Base-by-base conservation (phyloP, 176 grass and related monocot genomes). In the Neostapfia colusana region DNA sequence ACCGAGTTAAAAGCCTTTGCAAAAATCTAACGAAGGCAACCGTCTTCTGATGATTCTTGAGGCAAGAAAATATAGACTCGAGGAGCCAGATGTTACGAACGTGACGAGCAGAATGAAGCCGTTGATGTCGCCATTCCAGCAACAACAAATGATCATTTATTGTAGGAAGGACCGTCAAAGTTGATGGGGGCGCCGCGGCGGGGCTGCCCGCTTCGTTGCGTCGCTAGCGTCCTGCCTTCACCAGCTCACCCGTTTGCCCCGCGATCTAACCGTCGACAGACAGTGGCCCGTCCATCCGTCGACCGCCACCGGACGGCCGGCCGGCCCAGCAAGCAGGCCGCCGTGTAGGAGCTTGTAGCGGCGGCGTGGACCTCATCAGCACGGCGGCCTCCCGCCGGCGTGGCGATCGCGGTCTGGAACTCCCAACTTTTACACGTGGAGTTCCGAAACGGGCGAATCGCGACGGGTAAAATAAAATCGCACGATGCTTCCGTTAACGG, bases 41-140 rank as follows among this genome's bases (percentile, higher is more conserved):
- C 13, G 27, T 72, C n/a, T 78, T 54, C 9, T 11, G 14, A 39
- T 62, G 25, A 18, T 31, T 16, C 17, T 76, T 45, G 27, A 45
- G 40, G 39, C 51, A 72, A 40, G n/a, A 72, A 54, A 73, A n/a
- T 64, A 62, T 53, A 54, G 25, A 54, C 61, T 58, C 56, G 1
- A 25, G 40, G 38, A 67, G n/a, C 51, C 75, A 69, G 31, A 60
- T n/a, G n/a, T n/a, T n/a, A n/a, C n/a, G n/a, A 76, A 67, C 20
- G 5, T 35, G 31, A 40, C 42, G 50, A 41, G 10, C 53, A 76
- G 64, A 41, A 51, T 84, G 65, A 71, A 17, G 43, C 77, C 17
- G 70, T 45, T 57, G 28, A 35, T 77, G 73, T 23, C 42, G n/a
- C 62, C 59, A 65, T 65, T 73, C 36, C 45, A 82, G 56, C 58